Conservation (phyloP, 345 rosid species). For the Adansonia digitata region DNA sequence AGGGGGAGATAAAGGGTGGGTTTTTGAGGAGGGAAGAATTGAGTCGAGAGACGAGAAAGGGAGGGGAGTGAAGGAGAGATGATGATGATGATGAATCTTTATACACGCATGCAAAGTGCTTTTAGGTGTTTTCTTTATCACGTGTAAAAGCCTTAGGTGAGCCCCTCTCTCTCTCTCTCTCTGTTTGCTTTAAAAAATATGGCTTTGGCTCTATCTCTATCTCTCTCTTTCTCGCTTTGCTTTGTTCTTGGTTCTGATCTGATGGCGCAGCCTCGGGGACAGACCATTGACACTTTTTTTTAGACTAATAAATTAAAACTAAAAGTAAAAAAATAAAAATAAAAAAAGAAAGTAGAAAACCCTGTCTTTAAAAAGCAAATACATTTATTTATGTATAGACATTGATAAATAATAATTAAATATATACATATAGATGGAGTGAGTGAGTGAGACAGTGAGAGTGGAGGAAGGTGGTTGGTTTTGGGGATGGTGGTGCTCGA, state of each 20-base stretch:
- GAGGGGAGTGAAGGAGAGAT: conserved; percentile 13
- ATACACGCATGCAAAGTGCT: conserved; percentile 96
- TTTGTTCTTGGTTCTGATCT: conserved; percentile 27
- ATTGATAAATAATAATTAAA: too few relatives aligned
- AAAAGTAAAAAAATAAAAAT: neutral
- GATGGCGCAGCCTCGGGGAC: conserved; percentile 47
- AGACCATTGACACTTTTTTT: conserved; percentile 4
- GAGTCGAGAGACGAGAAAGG: neutral
- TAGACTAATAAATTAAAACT: neutral
- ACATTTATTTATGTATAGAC: too few relatives aligned
- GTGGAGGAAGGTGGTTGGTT: neutral
- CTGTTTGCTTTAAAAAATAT: conserved; percentile 3
- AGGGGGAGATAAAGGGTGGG: conserved; percentile 15
- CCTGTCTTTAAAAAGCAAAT: neutral
- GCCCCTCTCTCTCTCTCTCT: neutral
- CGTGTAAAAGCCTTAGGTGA: conserved; percentile 63
- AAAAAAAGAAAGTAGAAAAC: too few relatives aligned
- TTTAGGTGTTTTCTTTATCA: conserved; percentile 84
- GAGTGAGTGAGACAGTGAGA: neutral
- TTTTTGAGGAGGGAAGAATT: conserved; percentile 19
- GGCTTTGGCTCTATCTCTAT: conserved; percentile 8
- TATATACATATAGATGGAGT: neutral
- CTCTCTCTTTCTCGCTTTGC: neutral
- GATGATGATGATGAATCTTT: conserved; percentile 56
- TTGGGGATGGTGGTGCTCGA: too few relatives aligned